A percentile compares a stretch with the other conserved stretches of the same genome.
phyloP scores from a whole-genome alignment of 2,329 filamentous ascomycete species.

The Bipolaris cookei region DNA sequence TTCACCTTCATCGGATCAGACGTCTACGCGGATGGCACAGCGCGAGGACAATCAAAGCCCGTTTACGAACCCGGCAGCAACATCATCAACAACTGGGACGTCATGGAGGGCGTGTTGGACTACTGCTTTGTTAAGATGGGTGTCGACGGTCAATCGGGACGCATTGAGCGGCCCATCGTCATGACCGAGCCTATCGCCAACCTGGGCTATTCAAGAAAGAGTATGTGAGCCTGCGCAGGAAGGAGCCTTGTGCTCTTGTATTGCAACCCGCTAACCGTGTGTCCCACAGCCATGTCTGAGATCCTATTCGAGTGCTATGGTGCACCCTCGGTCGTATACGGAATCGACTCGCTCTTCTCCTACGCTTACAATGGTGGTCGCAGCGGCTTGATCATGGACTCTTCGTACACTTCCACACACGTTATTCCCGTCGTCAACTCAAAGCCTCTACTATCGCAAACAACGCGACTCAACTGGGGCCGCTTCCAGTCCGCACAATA shows the following conservation, averaged over 20 bases:
- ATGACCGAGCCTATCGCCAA: constrained; percentile 97
- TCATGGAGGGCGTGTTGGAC: constrained; percentile 92
- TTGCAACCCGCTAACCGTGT: constrained; percentile 31
- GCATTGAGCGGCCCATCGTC: constrained; percentile 84
- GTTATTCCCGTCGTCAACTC: constrained; percentile 90
- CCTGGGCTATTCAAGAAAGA: constrained; percentile 83
- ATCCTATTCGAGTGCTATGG: constrained; percentile 96
- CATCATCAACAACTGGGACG: constrained; percentile 96
- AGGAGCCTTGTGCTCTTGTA: neutral
- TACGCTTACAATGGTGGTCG: constrained; percentile 90
- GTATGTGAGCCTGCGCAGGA: constrained; percentile 58
- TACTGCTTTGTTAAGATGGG: constrained; percentile 95
- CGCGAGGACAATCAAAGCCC: constrained; percentile 85
- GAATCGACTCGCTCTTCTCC: constrained; percentile 95
- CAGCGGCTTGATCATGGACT: constrained; percentile 87
- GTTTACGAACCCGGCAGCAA: constrained; percentile 90
- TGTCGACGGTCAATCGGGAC: constrained; percentile 74
- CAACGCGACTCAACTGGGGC: constrained; percentile 92
- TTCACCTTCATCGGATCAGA: constrained; percentile 92
- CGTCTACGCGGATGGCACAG: constrained; percentile 92
- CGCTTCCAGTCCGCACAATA: constrained; percentile 90
- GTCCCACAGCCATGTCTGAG: constrained; percentile 82
- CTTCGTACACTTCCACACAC: constrained; percentile 92
- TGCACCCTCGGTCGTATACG: constrained; percentile 87
- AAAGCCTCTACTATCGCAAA: constrained; percentile 82